Conservation (phyloP, 2,329 filamentous ascomycete genomes). For the Phyllachora maydis region DNA sequence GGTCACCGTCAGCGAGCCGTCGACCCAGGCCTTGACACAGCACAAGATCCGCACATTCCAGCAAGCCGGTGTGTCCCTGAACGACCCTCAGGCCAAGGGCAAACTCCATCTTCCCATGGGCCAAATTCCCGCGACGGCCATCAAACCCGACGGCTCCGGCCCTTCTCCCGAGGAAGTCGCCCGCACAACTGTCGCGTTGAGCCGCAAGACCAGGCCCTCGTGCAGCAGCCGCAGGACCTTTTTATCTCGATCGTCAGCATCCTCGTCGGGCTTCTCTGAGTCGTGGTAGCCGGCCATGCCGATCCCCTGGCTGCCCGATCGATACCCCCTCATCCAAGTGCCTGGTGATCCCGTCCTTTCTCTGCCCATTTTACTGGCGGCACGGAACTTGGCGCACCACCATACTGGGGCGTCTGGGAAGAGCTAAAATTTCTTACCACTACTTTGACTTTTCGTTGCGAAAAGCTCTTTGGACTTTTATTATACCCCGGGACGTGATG, state of each 20-base stretch:
- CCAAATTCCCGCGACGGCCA: constrained; percentile 21
- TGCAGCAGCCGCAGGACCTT: constrained; percentile 6
- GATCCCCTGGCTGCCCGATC: too few relatives aligned
- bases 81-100: constrained; percentile 19
- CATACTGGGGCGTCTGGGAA: too few relatives aligned
- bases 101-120: constrained; percentile 25
- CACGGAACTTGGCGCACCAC: too few relatives aligned
- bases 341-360: too few relatives aligned
- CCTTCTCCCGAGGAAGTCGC: constrained; percentile 23
- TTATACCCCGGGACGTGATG: too few relatives aligned
- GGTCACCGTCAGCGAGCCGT: constrained; percentile 26
- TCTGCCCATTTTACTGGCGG: too few relatives aligned
- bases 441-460: too few relatives aligned
- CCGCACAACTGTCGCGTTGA: constrained; percentile 12
- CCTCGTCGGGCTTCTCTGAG: constrained; percentile 8
- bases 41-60: constrained; percentile 20
- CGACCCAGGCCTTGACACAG: constrained; percentile 22
- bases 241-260: constrained; percentile 13
- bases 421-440: too few relatives aligned
- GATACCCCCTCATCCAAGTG: too few relatives aligned
- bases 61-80: constrained; percentile 19
- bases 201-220: constrained; percentile 7
- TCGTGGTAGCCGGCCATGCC: too few relatives aligned
- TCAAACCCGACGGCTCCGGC: constrained; percentile 20
- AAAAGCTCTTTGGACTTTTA: too few relatives aligned